Evolutionary conservation across 2,329 filamentous ascomycete genomes (phyloP).

Genomic region (Tolypocladium tropicale): DNA sequence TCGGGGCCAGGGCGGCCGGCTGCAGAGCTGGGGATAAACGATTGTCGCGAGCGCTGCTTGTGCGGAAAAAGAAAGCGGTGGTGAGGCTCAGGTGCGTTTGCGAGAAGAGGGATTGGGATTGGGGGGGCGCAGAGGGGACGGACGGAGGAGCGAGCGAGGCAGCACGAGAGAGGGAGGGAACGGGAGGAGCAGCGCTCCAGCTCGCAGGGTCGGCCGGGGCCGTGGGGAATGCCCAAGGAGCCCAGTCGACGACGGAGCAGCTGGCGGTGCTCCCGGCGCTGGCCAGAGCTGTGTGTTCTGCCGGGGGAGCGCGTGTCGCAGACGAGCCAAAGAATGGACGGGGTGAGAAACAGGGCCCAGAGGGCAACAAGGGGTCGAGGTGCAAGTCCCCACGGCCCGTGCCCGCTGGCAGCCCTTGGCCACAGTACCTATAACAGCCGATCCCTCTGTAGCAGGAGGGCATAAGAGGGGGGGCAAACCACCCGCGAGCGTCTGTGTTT

Average conservation of each 20-base stretch:
- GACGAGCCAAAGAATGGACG: conserved; percentile 7
- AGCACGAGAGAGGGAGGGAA: neutral
- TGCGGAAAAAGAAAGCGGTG: neutral
- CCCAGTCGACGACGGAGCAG: neutral
- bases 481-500: neutral
- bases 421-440: neutral
- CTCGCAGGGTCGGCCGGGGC: conserved; percentile 1
- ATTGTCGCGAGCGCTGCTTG: neutral
- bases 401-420: conserved; percentile 1
- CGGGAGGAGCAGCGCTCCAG: neutral
- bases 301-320: conserved; percentile 6
- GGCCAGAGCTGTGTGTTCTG: conserved; percentile 2
- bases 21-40: neutral
- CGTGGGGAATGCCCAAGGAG: conserved; percentile 1
- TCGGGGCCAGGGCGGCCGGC: neutral
- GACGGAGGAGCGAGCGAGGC: neutral
- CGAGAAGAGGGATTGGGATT: neutral
- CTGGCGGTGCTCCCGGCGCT: conserved; percentile 1
- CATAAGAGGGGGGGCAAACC: too few species aligned
- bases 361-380: conserved; percentile 1
- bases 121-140: neutral
- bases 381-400: conserved; percentile 6
- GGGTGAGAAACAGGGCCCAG: conserved; percentile 5
- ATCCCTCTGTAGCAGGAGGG: neutral
- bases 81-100: neutral